These are phyloP conservation scores for Gaultheria prostrata DNA, from an alignment of 148 eudicot genomes.

Conservation along the genomic window DNA sequence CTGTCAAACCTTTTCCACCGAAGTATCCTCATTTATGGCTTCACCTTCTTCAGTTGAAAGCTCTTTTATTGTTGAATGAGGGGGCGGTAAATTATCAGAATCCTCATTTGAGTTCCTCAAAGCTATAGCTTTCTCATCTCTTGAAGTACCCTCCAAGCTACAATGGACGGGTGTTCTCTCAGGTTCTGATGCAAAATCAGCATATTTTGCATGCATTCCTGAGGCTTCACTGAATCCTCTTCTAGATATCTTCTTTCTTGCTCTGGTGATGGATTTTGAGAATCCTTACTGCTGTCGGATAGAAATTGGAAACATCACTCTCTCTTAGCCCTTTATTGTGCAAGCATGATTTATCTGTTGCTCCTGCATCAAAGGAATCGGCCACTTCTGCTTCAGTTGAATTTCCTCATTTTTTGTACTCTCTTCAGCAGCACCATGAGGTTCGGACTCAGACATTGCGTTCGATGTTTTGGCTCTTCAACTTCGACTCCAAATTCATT, in stretches of 20 bases:
- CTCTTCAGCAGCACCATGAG: neutral
- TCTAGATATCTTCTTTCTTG: conserved; percentile 13
- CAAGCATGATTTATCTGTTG: conserved; percentile 10
- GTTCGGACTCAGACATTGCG: neutral
- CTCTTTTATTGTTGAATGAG: conserved; percentile 12
- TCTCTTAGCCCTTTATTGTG: conserved; percentile 15
- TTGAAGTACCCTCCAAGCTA: conserved; percentile 4
- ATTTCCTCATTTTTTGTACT: conserved; percentile 5
- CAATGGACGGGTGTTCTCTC: neutral
- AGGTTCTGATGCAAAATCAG: conserved; percentile 11
- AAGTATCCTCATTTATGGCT: conserved; percentile 15
- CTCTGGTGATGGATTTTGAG: conserved; percentile 13
- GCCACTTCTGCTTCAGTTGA: neutral
- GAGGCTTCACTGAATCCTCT: conserved; percentile 14
- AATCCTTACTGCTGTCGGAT: conserved; percentile 3
- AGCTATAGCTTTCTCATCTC: conserved; percentile 4
- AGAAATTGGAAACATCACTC: conserved; percentile 14
- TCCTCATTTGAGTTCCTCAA: conserved; percentile 8
- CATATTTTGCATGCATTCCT: conserved; percentile 14
- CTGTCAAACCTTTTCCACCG: conserved; percentile 23
- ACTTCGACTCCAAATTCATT: conserved; percentile 1
- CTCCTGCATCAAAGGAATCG: neutral
- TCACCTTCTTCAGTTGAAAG: conserved; percentile 23
- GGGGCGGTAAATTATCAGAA: neutral
- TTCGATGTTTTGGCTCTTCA: neutral